Evolutionary conservation across 2,329 filamentous ascomycete species (phyloP).

Genomic region (Capronia epimyces): DNA sequence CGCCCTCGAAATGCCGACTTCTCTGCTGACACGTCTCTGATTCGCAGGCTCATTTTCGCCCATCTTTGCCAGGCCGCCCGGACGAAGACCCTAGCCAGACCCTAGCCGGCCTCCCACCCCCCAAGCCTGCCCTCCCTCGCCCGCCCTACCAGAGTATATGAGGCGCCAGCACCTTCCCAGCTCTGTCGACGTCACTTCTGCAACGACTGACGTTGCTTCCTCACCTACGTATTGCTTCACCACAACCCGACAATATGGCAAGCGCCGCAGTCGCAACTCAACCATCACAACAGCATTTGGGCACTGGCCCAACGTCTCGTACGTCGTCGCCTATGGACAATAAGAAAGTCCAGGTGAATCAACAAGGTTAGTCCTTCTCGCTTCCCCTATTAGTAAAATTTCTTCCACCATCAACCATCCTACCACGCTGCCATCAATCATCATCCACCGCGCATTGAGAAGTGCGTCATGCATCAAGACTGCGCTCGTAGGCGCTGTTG

Average conservation of each 20-base stretch:
- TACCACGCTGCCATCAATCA: slow-evolving; percentile 8
- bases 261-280: slow-evolving; percentile 27
- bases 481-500: not conserved
- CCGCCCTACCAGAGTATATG: slow-evolving; percentile 25
- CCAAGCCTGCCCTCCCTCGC: slow-evolving; percentile 12
- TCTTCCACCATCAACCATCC: slow-evolving; percentile 4
- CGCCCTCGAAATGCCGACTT: slow-evolving; percentile 20
- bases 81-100: slow-evolving; percentile 12
- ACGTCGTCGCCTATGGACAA: slow-evolving; percentile 42
- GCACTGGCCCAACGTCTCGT: slow-evolving; percentile 30
- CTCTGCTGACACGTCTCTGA: slow-evolving; percentile 23
- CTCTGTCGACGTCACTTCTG: slow-evolving; percentile 27
- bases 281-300: slow-evolving; percentile 27
- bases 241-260: slow-evolving; percentile 26
- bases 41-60: slow-evolving; percentile 19
- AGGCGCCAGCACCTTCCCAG: slow-evolving; percentile 26
- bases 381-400: slow-evolving; percentile 22
- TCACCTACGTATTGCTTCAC: slow-evolving; percentile 27
- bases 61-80: slow-evolving; percentile 17
- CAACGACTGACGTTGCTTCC: slow-evolving; percentile 27
- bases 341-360: slow-evolving; percentile 37
- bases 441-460: slow-evolving; percentile 12
- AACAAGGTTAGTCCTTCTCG: slow-evolving; percentile 35
- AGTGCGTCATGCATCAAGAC: slow-evolving; percentile 5
- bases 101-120: not conserved